Conservation (phyloP, 129 eudicot species). For the Scalesia atractyloides region DNA sequence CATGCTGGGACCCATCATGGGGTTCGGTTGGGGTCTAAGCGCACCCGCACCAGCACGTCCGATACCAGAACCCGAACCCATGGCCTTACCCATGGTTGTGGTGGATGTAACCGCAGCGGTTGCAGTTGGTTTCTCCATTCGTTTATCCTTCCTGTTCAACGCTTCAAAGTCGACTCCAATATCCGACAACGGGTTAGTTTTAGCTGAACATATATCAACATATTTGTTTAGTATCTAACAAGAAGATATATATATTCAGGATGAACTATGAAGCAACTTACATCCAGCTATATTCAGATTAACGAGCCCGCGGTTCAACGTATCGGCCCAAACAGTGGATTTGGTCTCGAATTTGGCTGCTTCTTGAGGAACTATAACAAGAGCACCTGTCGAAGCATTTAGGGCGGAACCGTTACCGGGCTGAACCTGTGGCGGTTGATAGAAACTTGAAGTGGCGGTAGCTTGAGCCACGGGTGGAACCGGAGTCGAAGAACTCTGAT, state of each 20-base stretch:
- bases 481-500: conserved; percentile 37
- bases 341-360: conserved; percentile 84
- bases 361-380: conserved; percentile 62
- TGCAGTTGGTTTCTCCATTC: conserved; percentile 86
- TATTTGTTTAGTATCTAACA: neutral
- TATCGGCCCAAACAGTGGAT: conserved; percentile 95
- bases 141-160: conserved; percentile 85
- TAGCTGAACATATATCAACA: conserved; percentile 58
- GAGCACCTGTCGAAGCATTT: conserved; percentile 50
- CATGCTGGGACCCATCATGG: conserved; percentile 70
- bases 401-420: conserved; percentile 29
- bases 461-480: conserved; percentile 32
- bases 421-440: conserved; percentile 47
- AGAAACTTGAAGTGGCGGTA: conserved; percentile 29
- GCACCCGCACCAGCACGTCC: conserved; percentile 88
- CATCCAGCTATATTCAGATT: conserved; percentile 93
- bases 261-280: conserved; percentile 41
- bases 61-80: conserved; percentile 98
- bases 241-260: neutral
- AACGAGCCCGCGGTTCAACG: conserved; percentile 96
- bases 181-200: conserved; percentile 77
- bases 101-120: conserved; percentile 54
- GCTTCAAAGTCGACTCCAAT: conserved; percentile 98
- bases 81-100: conserved; percentile 92
- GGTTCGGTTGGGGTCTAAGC: conserved; percentile 62